Evolutionary conservation across 768 basidiomycete genomes (phyloP), one percentile per base, ranked within the genome.

Genomic region (Xerocomellus intermedius): DNA sequence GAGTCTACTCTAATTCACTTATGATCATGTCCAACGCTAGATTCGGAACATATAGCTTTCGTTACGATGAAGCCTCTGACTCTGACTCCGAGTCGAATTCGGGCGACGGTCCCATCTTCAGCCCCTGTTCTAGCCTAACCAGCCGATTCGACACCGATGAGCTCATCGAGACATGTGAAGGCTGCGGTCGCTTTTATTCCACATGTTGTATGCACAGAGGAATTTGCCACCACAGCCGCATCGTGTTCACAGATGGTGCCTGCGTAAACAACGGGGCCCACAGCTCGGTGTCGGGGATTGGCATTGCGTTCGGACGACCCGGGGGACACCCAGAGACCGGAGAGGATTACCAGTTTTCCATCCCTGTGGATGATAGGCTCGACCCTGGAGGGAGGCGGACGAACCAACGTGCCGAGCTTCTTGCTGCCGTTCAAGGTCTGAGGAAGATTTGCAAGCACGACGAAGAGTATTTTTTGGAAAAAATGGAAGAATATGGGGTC

Each of bases 181-280:
- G 0, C 13, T 42, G 49, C 26, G 41, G 24, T 21, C 45, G 47
- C 10, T 62, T 51, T 39, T 56, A 8, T 42, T 35, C 50, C 5
- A 45, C n/a, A 46, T 60, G 58, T 19, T 57, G 52, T 32, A 3
- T 17, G n/a, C 50, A 55, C 26, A 42, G 13, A 41, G 10, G 19
- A 12, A 8, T 2, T 0, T 69, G 70, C 51, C 67, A 69, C 46
- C 42, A 57, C 19, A 48, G 48, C 21, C 48, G 22, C 2, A 6
- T 74, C 24, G 69, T 71, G 6, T 72, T 62, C 56, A 67, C 65
- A 9, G 72, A 74, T 46, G 74, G 73, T 16, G 65, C 72, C 6
- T 75, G 73, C 52, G 24, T 36, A 2, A 54, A 57, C n/a, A 73
- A 74, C 32, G 71, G 73, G 5, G 26, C 12, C 1, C 36, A 35